These are phyloP conservation scores for Angomonas ambiguus DNA, from an alignment of 208 protist species.

Conservation along the genomic window DNA sequence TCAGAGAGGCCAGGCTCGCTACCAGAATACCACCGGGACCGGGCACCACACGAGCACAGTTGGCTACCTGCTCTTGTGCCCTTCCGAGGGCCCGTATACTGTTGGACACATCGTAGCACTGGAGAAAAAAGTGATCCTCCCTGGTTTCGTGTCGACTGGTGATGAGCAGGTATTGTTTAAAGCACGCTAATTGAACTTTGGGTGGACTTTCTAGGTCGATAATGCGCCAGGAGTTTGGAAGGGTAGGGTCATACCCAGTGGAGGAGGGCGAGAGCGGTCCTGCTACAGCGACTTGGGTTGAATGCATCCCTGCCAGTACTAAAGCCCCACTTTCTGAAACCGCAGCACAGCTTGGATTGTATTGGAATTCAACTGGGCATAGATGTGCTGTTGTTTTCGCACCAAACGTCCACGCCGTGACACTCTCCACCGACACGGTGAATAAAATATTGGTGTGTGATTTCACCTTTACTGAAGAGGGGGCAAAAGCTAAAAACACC, in stretches of 20 bases:
- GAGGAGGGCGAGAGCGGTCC: constrained; percentile 11
- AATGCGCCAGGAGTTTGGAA: constrained; percentile 53
- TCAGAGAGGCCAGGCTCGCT: constrained; percentile 23
- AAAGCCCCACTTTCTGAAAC: constrained; percentile 38
- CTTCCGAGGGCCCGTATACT: constrained; percentile 83
- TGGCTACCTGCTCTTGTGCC: constrained; percentile 51
- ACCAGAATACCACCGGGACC: constrained; percentile 84
- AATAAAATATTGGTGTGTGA: constrained; percentile 35
- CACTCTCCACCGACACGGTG: constrained; percentile 42
- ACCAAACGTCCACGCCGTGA: constrained; percentile 46
- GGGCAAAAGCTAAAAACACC: constrained; percentile 40
- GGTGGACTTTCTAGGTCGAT: constrained; percentile 57
- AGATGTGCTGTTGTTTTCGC: constrained; percentile 36
- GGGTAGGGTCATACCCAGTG: constrained; percentile 31
- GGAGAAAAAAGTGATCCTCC: constrained; percentile 50
- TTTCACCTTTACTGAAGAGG: not conserved
- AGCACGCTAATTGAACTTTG: constrained; percentile 63
- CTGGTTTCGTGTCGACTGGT: constrained; percentile 50
- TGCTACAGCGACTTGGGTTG: constrained; percentile 21
- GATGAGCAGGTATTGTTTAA: constrained; percentile 84
- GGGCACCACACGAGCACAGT: constrained; percentile 67
- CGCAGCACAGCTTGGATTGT: constrained; percentile 21
- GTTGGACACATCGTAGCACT: constrained; percentile 89
- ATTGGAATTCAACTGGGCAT: constrained; percentile 28
- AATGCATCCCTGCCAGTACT: constrained; percentile 23